Base-by-base conservation (phyloP, 176 grass and related monocot species). In the Saccharum officinarum region DNA sequence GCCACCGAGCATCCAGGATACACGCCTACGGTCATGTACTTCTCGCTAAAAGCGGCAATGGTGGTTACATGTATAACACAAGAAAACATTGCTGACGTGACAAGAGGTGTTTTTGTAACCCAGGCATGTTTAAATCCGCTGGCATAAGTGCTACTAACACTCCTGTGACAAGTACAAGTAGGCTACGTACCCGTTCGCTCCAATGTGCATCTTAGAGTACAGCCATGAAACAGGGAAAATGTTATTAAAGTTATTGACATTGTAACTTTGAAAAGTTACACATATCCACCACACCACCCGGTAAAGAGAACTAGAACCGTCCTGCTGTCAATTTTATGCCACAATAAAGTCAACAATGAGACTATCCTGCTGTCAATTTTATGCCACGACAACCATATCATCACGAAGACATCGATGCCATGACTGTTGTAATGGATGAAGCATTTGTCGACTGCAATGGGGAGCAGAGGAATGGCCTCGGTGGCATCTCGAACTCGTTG, bases 401-500 rank as follows among this genome's bases (percentile, higher is more conserved):
- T 26, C 3, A 8, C 10, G 64, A 55, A 30, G 46, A 12, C 22
- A 33, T 71, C 16, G 13, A 13, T 12, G 34, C 17, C 13, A 22
- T 55, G 12, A 42, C 33, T 41, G 74, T 41, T 41, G 23, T 31
- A 65, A n/a, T 36, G 16, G 75, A 67, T 37, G 87, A 84, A 77
- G 69, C 61, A 26, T 52, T 66, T 15, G 69, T 39, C 0, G 42
- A 62, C 25, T 81, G 45, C 3, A 66, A 13, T 0, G 81, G 84
- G 14, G 80, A 88, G 10, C 31, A 87, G 47, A 90, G 7, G 81
- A 86, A 91, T 2, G 80, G 82, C 39, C 73, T 87, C 1, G 89
- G 87, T 3, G 84, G 84, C 57, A 92, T 87, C 46, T 85, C 76
- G 60, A 95, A 18, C 40, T 92, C 90, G 20, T 11, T 2, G 13